Base-by-base conservation (phyloP, 768 basidiomycete genomes). In the Tulasnella sp. region DNA sequence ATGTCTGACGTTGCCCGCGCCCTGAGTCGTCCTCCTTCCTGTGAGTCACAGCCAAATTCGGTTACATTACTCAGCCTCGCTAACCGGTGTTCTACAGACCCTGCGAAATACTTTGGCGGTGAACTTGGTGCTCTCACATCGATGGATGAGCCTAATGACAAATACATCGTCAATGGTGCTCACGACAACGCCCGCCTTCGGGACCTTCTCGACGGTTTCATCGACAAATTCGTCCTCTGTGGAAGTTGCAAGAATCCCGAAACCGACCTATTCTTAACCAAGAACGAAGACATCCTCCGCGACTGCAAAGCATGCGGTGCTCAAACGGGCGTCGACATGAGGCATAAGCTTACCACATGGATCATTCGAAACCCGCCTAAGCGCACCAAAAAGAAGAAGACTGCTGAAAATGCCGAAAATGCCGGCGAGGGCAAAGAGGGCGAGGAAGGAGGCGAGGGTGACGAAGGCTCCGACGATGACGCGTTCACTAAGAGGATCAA, bases 221-320 rank as follows among this genome's bases (percentile, higher is more conserved):
- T 99, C 86, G 95, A 97, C 82, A 98, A 98, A 85, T 99, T 98
- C 81, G 95, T 99, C 67, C 91, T 99, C 20, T 99, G 98, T 87
- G 92, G 91, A 79, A 90, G 93, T 13, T 99, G 98, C 92, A 98
- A 99, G 87, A 99, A 99, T 84, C 98, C 98, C 15, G 98, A 99
- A 86, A 99, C 98, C 42, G 96, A 98, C 82, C 90, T 98, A 69
- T 85, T 95, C 86, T 90, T 99, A 83, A 90, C 95, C 84, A 96
- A 94, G 85, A 87, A 85, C 78, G 98, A 98, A 82, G 90, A 93
- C 81, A 95, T 99, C 83, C 90, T 93, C 81, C 91, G 96, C 79
- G 96, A 99, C 85, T 99, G 98, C 89, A 98, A 99, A 86, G 98
- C 98, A 37, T 99, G 98, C 82, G 98, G 98, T 75, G 91, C 95